These are phyloP conservation scores for Rhynchosporium graminicola DNA, from an alignment of 2,329 filamentous ascomycete species.

Conservation along the genomic window DNA sequence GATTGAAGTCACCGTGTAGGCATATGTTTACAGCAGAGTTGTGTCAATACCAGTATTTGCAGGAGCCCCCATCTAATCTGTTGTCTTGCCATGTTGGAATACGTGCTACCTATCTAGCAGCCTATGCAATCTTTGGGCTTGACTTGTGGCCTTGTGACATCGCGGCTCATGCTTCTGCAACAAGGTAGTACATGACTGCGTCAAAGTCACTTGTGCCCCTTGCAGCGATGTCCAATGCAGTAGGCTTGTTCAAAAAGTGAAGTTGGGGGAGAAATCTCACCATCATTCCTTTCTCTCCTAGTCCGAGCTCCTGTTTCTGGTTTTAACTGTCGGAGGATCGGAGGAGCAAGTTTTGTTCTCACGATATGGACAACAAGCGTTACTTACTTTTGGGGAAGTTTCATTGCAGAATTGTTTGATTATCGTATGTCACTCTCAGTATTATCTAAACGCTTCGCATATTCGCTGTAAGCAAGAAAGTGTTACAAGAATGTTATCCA, in stretches of 20 bases:
- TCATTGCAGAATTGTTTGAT: not conserved
- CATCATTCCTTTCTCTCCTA: too few relatives aligned
- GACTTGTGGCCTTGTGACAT: not conserved
- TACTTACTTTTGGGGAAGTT: too few relatives aligned
- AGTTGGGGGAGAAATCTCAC: too few relatives aligned
- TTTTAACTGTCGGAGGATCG: not conserved
- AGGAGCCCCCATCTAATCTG: not conserved
- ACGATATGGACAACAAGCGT: too few relatives aligned
- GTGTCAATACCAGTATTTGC: constrained; percentile 4
- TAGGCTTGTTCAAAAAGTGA: too few relatives aligned
- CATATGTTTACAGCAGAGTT: constrained; percentile 6
- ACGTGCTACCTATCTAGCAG: not conserved
- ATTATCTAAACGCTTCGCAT: not conserved
- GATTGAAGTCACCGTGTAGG: not conserved
- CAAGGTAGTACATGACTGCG: not conserved
- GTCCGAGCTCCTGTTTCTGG: too few relatives aligned
- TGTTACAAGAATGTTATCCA: constrained; percentile 9
- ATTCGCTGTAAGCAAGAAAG: constrained; percentile 7
- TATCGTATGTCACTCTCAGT: constrained; percentile 1
- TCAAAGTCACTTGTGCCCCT: not conserved
- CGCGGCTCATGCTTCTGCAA: not conserved
- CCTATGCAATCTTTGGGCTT: not conserved
- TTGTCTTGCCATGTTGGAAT: not conserved
- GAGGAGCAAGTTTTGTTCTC: not conserved
- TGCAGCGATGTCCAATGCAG: too few relatives aligned